Evolutionary conservation across 2,329 filamentous ascomycete species (phyloP), one percentile per base, ranked within the genome.

Genomic region (Teratosphaeria destructans): DNA sequence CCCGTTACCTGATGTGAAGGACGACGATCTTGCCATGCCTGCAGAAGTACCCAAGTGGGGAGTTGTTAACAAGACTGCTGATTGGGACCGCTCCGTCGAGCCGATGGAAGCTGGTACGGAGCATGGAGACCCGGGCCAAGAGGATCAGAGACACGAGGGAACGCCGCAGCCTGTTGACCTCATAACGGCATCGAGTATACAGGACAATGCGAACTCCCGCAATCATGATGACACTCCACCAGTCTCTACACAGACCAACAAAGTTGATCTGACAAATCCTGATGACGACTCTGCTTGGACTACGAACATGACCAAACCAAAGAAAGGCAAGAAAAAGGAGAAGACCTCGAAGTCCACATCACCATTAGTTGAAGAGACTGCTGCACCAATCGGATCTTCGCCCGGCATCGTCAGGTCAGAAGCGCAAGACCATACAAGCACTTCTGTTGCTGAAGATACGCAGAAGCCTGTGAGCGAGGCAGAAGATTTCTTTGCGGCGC

Each of bases 251-350:
- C 19, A 43, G 37, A 43, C 37, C 37, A n/a, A 16, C 37, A 5
- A 43, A 2, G 37, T n/a, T 2, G 43, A 49, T n/a, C n/a, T 23
- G 16, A 19, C 16, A 23, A 23, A 19, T 49, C 43, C 43, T 49
- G 16, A 49, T 23, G 60, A 59, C 14, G 55, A 58, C 11, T 64
- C 66, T 11, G 58, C 23, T 55, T 39, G 61, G 1, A 43, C 61
- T 5, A 49, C 60, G 23, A 59, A 65, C n/a, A 57, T 63, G 6
- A 70, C 67, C 23, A 63, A 72, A 54, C 68, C 64, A 12, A 71
- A 72, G 63, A 74, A 67, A 56, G 65, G 59, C 37, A 63, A 63
- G 64, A 67, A 67, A 37, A 64, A 60, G 7, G 67, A 67, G 54
- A 64, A 66, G 54, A 52, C 61, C 27, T 29, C 5, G 16, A 49